Percentiles rank a stretch among this genome's conserved stretches.
Evolutionary conservation across 2,329 filamentous ascomycete genomes (phyloP).

Genomic region (Volutella citrinella): DNA sequence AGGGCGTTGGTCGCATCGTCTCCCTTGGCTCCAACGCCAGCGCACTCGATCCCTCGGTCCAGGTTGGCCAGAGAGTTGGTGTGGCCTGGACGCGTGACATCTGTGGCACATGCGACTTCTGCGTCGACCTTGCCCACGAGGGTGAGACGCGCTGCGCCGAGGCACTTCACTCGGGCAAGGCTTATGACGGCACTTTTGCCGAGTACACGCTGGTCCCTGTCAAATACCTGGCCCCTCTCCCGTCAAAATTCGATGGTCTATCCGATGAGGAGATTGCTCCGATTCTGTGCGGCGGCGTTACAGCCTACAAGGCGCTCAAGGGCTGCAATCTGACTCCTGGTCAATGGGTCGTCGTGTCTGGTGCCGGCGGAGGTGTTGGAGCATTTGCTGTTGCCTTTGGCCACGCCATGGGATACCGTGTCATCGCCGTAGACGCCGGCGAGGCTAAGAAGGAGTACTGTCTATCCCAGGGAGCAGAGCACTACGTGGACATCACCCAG

Average conservation of each 20-base stretch:
- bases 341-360: conserved; percentile 35
- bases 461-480: conserved; percentile 32
- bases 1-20: conserved; percentile 40
- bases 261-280: conserved; percentile 37
- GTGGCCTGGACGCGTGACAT: conserved; percentile 38
- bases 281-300: conserved; percentile 41
- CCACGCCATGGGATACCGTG: conserved; percentile 39
- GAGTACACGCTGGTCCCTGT: conserved; percentile 35
- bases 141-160: conserved; percentile 34
- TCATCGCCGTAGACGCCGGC: conserved; percentile 37
- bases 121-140: conserved; percentile 26
- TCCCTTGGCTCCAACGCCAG: conserved; percentile 33
- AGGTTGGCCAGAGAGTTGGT: conserved; percentile 34
- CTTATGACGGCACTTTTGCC: conserved; percentile 37
- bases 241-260: conserved; percentile 18
- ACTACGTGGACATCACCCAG: conserved; percentile 33
- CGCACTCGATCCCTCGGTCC: conserved; percentile 17
- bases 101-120: conserved; percentile 33
- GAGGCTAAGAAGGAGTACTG: conserved; percentile 26
- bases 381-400: conserved; percentile 37
- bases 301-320: conserved; percentile 41
- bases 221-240: conserved; percentile 28
- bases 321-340: conserved; percentile 27
- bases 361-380: conserved; percentile 39
- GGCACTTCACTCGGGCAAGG: conserved; percentile 30